phyloP scores from a whole-genome alignment of 2,329 filamentous ascomycete species.

The Colletotrichum horii region DNA sequence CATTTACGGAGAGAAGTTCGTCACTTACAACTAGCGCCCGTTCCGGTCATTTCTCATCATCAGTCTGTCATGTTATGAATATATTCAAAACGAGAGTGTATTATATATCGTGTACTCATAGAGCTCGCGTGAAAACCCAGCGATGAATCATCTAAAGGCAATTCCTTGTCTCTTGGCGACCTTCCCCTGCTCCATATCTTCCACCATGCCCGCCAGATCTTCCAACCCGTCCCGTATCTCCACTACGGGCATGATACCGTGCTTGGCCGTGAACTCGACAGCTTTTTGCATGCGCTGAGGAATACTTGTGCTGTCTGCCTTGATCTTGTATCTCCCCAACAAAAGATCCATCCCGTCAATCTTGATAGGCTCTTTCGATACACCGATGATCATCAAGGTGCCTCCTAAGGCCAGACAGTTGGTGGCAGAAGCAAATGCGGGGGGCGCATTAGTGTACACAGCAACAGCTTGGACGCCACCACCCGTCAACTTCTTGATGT shows the following conservation, averaged over 20 bases:
- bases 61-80: neutral
- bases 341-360: conserved; percentile 43
- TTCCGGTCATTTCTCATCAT: neutral
- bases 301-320: conserved; percentile 45
- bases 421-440: conserved; percentile 40
- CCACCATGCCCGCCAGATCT: conserved; percentile 40
- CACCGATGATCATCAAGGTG: conserved; percentile 47
- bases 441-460: conserved; percentile 42
- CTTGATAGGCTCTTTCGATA: conserved; percentile 39
- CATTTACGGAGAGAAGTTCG: conserved; percentile 53
- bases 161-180: conserved; percentile 40
- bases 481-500: conserved; percentile 45
- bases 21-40: conserved; percentile 23
- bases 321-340: conserved; percentile 43
- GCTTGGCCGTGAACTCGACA: conserved; percentile 45
- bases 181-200: conserved; percentile 41
- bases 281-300: conserved; percentile 47
- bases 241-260: conserved; percentile 44
- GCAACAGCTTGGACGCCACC: conserved; percentile 46
- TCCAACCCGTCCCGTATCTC: conserved; percentile 41
- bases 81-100: neutral
- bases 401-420: conserved; percentile 40
- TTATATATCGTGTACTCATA: neutral
- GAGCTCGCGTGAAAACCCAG: neutral
- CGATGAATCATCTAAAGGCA: conserved; percentile 29